Conservation (phyloP, 164 flowering plant species). For the Houttuynia cordata region DNA sequence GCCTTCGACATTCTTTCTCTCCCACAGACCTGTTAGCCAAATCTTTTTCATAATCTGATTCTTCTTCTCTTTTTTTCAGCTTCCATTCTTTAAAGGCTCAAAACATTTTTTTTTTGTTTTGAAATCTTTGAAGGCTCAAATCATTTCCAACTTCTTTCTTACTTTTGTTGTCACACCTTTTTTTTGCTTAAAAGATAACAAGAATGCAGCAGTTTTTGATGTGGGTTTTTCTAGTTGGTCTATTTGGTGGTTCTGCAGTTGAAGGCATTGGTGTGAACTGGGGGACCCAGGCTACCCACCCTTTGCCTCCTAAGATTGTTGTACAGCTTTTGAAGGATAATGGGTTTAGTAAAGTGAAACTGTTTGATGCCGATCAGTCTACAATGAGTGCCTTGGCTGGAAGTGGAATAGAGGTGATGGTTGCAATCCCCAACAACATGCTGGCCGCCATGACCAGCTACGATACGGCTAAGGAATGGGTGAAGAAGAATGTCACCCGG, state of each 20-base stretch:
- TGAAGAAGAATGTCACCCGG: conserved; percentile 13
- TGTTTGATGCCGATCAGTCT: conserved; percentile 5
- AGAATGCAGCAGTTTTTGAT: conserved; percentile 2
- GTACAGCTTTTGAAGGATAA: conserved; percentile 40
- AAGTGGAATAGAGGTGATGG: conserved; percentile 50
- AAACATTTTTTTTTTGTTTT: too few relatives aligned
- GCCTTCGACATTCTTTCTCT: too few relatives aligned
- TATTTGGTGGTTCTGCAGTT: conserved; percentile 11
- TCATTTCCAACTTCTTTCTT: too few relatives aligned
- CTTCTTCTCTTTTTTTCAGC: too few relatives aligned
- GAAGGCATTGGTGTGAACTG: conserved; percentile 51
- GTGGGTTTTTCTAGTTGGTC: conserved; percentile 5
- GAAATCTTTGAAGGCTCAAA: too few relatives aligned
- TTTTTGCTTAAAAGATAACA: conserved; percentile 9
- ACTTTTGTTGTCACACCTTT: neutral
- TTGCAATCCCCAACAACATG: conserved; percentile 26
- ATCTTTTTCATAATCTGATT: too few relatives aligned
- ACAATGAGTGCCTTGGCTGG: conserved; percentile 20
- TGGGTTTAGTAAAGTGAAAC: conserved; percentile 25
- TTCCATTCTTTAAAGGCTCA: too few relatives aligned
- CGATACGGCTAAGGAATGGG: conserved; percentile 4
- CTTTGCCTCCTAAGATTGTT: conserved; percentile 28
- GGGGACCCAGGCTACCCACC: conserved; percentile 52
- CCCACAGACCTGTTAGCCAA: too few relatives aligned
- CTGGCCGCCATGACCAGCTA: neutral